Evolutionary conservation across 257 asterid genomes (phyloP).

Genomic region (Craterostigma plantagineum): DNA sequence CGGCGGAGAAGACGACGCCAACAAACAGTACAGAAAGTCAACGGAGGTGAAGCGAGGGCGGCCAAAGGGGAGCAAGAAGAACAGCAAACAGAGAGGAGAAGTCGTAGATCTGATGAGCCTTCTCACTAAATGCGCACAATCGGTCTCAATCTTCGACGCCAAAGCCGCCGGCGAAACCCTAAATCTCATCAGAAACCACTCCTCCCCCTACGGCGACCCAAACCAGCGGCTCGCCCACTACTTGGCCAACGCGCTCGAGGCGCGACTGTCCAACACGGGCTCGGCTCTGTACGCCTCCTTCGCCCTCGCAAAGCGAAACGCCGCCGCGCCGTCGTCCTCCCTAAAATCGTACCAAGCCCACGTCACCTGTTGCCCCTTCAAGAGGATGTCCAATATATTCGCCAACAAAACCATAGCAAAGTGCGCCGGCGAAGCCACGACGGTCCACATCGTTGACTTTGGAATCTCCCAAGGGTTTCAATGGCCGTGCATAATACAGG

Average conservation of each 20-base stretch:
- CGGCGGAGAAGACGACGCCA: conserved; percentile 15
- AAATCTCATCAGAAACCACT: conserved; percentile 20
- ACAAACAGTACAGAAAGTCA: conserved; percentile 14
- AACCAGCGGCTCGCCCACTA: conserved; percentile 39
- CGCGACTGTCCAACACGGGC: conserved; percentile 41
- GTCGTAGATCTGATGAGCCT: conserved; percentile 25
- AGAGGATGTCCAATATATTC: conserved; percentile 38
- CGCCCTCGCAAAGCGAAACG: conserved; percentile 9
- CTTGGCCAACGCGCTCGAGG: conserved; percentile 47
- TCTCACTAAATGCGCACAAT: conserved; percentile 35
- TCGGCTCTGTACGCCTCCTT: conserved; percentile 18
- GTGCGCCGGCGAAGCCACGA: conserved; percentile 9
- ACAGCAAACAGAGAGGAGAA: conserved; percentile 9
- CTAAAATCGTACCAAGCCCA: conserved; percentile 28
- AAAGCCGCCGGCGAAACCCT: conserved; percentile 13
- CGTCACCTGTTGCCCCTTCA: conserved; percentile 35
- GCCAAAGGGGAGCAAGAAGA: conserved; percentile 29
- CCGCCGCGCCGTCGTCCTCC: conserved; percentile 24
- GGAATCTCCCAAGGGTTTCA: conserved; percentile 56
- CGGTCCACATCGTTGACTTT: conserved; percentile 45
- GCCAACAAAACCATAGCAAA: conserved; percentile 36
- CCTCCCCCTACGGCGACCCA: conserved; percentile 31
- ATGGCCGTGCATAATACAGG: conserved; percentile 68
- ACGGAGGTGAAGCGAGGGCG: conserved; percentile 21
- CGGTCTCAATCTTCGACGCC: conserved; percentile 19